Evolutionary conservation across 2,329 filamentous ascomycete genomes (phyloP).

Genomic region (Davidsoniella neocaledoniae): DNA sequence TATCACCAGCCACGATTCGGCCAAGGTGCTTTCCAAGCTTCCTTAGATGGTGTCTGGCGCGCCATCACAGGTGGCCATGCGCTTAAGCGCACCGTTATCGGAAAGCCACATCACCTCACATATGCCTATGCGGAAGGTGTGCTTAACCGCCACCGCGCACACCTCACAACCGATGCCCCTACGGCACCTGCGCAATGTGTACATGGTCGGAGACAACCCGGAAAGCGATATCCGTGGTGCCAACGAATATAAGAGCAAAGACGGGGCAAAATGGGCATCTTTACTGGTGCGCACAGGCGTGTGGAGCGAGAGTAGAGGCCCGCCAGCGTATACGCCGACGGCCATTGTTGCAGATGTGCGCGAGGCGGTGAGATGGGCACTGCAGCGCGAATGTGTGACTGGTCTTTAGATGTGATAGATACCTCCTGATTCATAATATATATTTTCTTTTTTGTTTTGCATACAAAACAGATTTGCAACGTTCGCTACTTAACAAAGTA

Average conservation of each 20-base stretch:
- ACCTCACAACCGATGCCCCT: conserved; percentile 4
- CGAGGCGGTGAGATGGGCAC: conserved; percentile 60
- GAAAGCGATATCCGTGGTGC: conserved; percentile 83
- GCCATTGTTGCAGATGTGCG: conserved; percentile 58
- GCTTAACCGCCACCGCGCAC: conserved; percentile 42
- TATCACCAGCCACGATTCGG: conserved; percentile 78
- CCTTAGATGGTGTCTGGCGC: conserved; percentile 64
- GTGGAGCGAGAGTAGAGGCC: conserved; percentile 30
- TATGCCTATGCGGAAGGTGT: conserved; percentile 73
- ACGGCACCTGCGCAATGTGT: conserved; percentile 49
- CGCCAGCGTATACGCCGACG: conserved; percentile 43
- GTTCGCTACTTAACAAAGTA: too few species aligned
- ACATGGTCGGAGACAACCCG: conserved; percentile 88
- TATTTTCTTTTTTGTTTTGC: too few species aligned
- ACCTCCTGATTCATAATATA: too few species aligned
- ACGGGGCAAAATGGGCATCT: conserved; percentile 59
- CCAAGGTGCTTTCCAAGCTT: conserved; percentile 77
- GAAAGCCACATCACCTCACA: conserved; percentile 64
- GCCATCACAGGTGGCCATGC: conserved; percentile 48
- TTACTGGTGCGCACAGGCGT: conserved; percentile 71
- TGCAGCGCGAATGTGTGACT: conserved; percentile 36
- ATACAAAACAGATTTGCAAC: background rate
- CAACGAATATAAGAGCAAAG: conserved; percentile 51
- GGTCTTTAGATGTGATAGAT: conserved; percentile 17
- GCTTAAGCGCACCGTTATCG: conserved; percentile 51